These are phyloP conservation scores for Leishmania major DNA, from an alignment of 208 protist species.

Conservation along the genomic window DNA sequence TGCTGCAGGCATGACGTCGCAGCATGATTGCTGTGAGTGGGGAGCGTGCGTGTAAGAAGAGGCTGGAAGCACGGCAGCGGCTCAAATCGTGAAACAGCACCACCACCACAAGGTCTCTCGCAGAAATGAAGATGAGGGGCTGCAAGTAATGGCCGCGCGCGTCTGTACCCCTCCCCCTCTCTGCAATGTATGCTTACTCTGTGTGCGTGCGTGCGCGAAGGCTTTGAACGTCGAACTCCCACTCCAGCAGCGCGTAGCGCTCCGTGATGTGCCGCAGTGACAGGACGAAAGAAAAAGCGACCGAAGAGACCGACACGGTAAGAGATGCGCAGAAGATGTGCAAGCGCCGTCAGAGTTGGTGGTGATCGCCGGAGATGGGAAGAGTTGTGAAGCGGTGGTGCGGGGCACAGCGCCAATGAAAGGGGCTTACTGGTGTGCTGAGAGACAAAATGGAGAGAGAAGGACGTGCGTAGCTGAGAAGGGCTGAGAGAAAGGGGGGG, in stretches of 20 bases:
- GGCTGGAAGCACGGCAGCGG: background rate
- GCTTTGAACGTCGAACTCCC: no score
- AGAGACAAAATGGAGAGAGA: background rate
- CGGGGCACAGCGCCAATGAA: no score
- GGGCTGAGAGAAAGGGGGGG: background rate
- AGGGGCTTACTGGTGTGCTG: background rate
- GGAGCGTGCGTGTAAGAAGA: background rate
- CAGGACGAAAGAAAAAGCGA: no score
- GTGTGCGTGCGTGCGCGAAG: background rate
- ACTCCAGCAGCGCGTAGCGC: background rate
- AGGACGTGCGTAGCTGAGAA: no score
- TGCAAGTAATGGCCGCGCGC: background rate
- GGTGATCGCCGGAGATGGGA: no score
- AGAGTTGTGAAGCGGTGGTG: no score
- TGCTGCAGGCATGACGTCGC: constrained; percentile 28
- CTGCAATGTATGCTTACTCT: background rate
- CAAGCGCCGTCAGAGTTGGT: no score
- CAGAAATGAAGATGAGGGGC: background rate
- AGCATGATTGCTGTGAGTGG: constrained; percentile 5
- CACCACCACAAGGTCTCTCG: background rate
- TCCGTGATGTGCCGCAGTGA: no score
- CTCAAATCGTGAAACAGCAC: background rate
- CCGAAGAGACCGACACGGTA: no score
- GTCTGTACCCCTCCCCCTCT: background rate
- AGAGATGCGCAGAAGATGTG: no score